Conservation (phyloP, 2,329 filamentous ascomycete genomes). For the Alternaria longipes region DNA sequence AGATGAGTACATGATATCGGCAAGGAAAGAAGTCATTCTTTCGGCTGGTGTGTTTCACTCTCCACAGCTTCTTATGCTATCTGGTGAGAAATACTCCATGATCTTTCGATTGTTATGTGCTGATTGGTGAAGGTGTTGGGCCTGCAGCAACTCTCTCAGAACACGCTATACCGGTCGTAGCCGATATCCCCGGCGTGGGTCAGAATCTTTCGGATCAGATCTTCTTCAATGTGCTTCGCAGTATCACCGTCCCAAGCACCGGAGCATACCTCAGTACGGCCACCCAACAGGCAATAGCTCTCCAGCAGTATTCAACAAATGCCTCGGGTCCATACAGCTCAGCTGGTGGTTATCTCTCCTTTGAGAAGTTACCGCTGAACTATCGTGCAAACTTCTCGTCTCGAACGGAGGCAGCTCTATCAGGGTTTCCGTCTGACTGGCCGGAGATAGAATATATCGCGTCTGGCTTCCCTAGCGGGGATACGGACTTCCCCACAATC, state of each 20-base stretch:
- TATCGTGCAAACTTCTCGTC: conserved; percentile 1
- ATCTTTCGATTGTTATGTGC: no score
- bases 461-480: no score
- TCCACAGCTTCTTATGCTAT: conserved; percentile 52
- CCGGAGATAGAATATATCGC: background rate
- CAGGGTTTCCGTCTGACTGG: background rate
- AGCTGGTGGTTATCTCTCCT: background rate
- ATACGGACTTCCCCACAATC: background rate
- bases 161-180: conserved; percentile 30
- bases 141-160: conserved; percentile 17
- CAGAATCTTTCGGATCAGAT: conserved; percentile 29
- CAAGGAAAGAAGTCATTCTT: background rate
- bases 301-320: background rate
- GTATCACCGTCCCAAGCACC: no score
- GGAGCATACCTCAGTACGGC: no score
- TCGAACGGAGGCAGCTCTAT: background rate
- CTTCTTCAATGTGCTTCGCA: conserved; percentile 9
- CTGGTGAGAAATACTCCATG: conserved; percentile 23
- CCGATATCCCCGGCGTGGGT: conserved; percentile 34
- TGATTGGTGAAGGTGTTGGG: no score
- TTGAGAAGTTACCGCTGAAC: background rate
- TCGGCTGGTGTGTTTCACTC: background rate
- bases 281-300: background rate
- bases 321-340: background rate
- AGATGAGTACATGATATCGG: no score